A percentile compares a stretch with the other conserved stretches of the same genome.
Conservation (phyloP, 2,329 filamentous ascomycete genomes). For the Fusarium napiforme region DNA sequence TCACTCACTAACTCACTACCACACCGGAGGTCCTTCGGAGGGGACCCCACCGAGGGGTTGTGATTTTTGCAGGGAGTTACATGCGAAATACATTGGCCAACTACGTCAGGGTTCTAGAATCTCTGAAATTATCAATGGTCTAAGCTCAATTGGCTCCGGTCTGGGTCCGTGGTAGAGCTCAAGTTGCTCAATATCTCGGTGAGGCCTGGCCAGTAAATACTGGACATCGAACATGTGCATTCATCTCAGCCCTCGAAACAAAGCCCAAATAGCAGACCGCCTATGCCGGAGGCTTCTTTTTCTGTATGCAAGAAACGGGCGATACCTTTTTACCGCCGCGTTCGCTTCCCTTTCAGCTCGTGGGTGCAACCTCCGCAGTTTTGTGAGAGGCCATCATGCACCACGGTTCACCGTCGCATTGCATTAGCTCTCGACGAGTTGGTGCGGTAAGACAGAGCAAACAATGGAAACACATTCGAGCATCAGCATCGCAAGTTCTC, state of each 20-base stretch:
- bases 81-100: slow-evolving; percentile 22
- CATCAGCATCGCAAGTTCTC: not conserved
- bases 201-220: not conserved
- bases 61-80: slow-evolving; percentile 29
- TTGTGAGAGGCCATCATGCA: slow-evolving; percentile 18
- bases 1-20: not conserved
- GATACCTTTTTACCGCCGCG: slow-evolving; percentile 18
- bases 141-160: slow-evolving; percentile 44
- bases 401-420: slow-evolving; percentile 2
- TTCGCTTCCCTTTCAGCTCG: slow-evolving; percentile 4
- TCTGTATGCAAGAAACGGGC: slow-evolving; percentile 22
- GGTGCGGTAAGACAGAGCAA: not conserved
- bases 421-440: slow-evolving; percentile 4
- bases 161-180: slow-evolving; percentile 13
- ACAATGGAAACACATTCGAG: not conserved
- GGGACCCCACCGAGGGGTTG: slow-evolving; percentile 45
- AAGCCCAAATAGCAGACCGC: not conserved
- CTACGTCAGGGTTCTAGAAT: slow-evolving; percentile 44
- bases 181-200: slow-evolving; percentile 12
- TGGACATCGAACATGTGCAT: not conserved
- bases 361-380: slow-evolving; percentile 17
- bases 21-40: slow-evolving; percentile 47
- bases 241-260: not conserved
- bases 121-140: slow-evolving; percentile 45
- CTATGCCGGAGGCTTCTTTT: slow-evolving; percentile 12